Percentiles rank a stretch among this genome's conserved stretches.
These are phyloP conservation scores for Leucocoprinus sp. DNA, from an alignment of 768 basidiomycete genomes.

Conservation along the genomic window DNA sequence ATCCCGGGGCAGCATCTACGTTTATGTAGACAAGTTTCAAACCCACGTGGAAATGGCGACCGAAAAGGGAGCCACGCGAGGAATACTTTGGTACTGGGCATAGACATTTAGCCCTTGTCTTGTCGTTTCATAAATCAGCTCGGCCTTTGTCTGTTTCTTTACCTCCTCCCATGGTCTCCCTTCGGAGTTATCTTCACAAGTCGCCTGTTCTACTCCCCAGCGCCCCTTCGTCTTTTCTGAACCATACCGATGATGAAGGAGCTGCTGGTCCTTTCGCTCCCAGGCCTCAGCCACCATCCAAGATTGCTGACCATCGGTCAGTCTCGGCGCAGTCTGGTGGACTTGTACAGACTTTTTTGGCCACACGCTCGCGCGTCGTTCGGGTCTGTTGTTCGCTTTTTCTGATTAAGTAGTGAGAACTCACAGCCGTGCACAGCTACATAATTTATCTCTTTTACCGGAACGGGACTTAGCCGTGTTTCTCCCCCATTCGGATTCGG, in stretches of 20 bases:
- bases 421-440: slow-evolving; percentile 21
- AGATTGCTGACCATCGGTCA: slow-evolving; percentile 11
- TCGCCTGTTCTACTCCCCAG: slow-evolving; percentile 2
- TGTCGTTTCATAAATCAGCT: slow-evolving; percentile 9
- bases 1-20: background rate
- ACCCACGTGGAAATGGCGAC: background rate
- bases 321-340: slow-evolving; percentile 8
- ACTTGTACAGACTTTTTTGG: slow-evolving; percentile 34
- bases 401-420: background rate
- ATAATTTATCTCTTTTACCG: slow-evolving; percentile 29
- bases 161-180: background rate
- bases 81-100: too few relatives aligned
- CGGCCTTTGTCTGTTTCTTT: slow-evolving; percentile 5
- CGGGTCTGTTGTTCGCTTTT: slow-evolving; percentile 30
- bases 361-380: slow-evolving; percentile 46
- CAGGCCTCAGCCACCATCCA: slow-evolving; percentile 14
- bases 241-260: slow-evolving; percentile 4
- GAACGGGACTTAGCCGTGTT: slow-evolving; percentile 31
- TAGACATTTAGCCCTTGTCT: too few relatives aligned
- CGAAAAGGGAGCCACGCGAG: slow-evolving; percentile 10
- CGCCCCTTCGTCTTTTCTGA: slow-evolving; percentile 6
- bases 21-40: slow-evolving; percentile 9
- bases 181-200: too few relatives aligned
- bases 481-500: slow-evolving; percentile 28
- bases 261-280: slow-evolving; percentile 23